Evolutionary conservation across 2,329 filamentous ascomycete genomes (phyloP), one percentile per base, ranked within the genome.

Genomic region (Gaeumannomyces sp.): DNA sequence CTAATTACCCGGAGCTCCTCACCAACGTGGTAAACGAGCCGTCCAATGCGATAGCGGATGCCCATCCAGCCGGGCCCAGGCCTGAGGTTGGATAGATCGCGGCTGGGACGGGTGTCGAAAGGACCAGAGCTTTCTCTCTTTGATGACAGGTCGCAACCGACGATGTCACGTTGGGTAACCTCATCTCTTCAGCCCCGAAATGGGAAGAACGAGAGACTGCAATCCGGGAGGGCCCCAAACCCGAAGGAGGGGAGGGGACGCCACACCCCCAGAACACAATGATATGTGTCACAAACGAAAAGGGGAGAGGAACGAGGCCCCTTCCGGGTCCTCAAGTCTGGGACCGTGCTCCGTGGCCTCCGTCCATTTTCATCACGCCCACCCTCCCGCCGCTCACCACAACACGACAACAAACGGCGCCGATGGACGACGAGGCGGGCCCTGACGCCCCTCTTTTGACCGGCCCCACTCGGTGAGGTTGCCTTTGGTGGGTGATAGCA

Each of bases 391-490:
- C 22, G 8, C 45, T 2, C 19, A 19, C 45, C 45, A 53, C 22
- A n/a, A 11, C 45, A 29, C 27, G 57, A 59, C 45, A 7, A 53
- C 5, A 4, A 7, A 25, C 45, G 45, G 45, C 22, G 45, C 45
- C 45, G 45, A n/a, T 50, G 45, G 45, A 22, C 45, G 45, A n/a
- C 45, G 45, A 45, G 45, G 38, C 38, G 38, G 45, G 45, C 10
- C 22, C 45, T n/a, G 45, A 25, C 45, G 45, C 22, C n/a, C 45
- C 7, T 53, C 29, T 8, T 19, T 59, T 59, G 27, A 29, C 57
- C 57, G 57, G 57, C 57, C 57, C 57, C 57, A 59, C 57, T 59
- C 57, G 57, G 57, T 59, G 57, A 27, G 19, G 38, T 45, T 45
- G 38, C 4, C 38, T 45, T 22, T 13, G 13, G 38, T 50, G 45